Percentiles rank a stretch among this genome's conserved stretches.
Evolutionary conservation across 495 filamentous ascomycete species (phyloP).

Genomic region (Xylaria cubensis): DNA sequence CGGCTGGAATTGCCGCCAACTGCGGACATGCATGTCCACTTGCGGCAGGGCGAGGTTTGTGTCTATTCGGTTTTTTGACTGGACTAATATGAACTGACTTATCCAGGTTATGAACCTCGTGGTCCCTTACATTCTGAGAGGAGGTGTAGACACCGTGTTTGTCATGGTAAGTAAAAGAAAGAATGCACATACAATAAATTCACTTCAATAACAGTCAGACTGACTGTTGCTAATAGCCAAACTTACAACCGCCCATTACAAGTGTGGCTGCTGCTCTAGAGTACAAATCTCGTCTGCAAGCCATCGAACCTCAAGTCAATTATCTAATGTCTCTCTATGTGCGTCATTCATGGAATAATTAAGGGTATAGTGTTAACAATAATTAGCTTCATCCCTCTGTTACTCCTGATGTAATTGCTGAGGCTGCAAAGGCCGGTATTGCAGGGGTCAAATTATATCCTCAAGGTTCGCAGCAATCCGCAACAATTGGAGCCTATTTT

Average conservation of each 20-base stretch:
- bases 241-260: conserved; percentile 74
- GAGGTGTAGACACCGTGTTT: conserved; percentile 76
- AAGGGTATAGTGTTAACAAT: conserved; percentile 3
- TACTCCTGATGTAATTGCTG: conserved; percentile 77
- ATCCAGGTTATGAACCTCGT: conserved; percentile 79
- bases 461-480: conserved; percentile 50
- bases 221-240: conserved; percentile 55
- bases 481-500: neutral
- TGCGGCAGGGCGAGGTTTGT: conserved; percentile 68
- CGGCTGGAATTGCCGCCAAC: conserved; percentile 69
- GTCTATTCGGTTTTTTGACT: neutral
- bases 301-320: conserved; percentile 73
- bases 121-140: conserved; percentile 72
- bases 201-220: neutral
- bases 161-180: conserved; percentile 50
- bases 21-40: conserved; percentile 68
- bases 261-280: conserved; percentile 76
- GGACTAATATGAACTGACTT: conserved; percentile 3
- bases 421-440: conserved; percentile 71
- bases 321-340: conserved; percentile 90
- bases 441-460: conserved; percentile 74
- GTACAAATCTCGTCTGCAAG: conserved; percentile 71
- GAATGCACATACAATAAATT: neutral
- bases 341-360: conserved; percentile 2
- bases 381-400: conserved; percentile 65